Conservation (phyloP, 345 rosid genomes). For the Citrus inodora region DNA sequence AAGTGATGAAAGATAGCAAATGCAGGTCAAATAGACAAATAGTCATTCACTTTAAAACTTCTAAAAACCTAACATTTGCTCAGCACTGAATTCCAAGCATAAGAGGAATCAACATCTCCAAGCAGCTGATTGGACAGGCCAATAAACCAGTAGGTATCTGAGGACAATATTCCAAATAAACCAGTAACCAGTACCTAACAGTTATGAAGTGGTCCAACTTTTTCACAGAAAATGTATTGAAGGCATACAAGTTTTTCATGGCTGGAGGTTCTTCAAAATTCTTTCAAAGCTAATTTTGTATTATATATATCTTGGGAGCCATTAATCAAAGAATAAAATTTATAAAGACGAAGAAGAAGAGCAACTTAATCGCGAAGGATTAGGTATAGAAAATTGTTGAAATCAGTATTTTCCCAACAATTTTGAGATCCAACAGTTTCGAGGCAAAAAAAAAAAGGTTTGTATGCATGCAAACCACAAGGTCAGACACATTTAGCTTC, state of each 20-base stretch:
- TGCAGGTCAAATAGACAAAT: not conserved
- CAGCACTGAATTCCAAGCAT: not conserved
- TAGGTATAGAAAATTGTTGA: not conserved
- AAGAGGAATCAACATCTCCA: not conserved
- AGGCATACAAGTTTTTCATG: not conserved
- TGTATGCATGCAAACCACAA: not conserved
- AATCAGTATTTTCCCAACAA: not conserved
- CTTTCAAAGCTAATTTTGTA: not conserved
- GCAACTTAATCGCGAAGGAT: not conserved
- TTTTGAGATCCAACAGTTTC: not conserved
- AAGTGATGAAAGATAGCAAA: not conserved
- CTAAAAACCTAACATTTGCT: not conserved
- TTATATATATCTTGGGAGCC: not conserved
- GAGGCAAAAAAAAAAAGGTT: not conserved
- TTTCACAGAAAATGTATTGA: not conserved
- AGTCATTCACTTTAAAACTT: not conserved
- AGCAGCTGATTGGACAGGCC: conserved; percentile 8
- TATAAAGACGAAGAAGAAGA: not conserved
- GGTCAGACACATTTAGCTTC: not conserved
- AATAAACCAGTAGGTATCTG: not conserved
- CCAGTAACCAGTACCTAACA: not conserved
- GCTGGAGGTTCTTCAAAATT: not conserved
- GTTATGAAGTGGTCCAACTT: not conserved
- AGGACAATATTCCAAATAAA: not conserved
- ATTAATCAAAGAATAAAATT: not conserved